Base-by-base conservation (phyloP, 2,329 filamentous ascomycete species). In the Zalaria sp. region DNA sequence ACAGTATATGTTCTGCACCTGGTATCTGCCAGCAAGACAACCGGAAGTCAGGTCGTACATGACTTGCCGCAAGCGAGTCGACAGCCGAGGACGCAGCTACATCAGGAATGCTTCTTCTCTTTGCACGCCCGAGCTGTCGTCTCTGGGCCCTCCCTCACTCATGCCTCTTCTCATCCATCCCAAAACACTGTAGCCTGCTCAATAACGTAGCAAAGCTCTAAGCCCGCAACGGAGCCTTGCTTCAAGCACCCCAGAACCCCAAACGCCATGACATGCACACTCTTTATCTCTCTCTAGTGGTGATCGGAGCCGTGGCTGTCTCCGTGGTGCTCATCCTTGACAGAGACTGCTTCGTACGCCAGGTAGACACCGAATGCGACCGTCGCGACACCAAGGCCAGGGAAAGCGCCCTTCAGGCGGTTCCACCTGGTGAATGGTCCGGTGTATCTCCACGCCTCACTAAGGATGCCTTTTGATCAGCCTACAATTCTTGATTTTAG, bases 381-480 rank as follows among this genome's bases (percentile, higher is more conserved):
- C 4, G 83, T 83, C 28, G 87, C 91, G 53, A 89, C 93, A 49
- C 91, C 91, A 54, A 98, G 73, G 47, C 91, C 91, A 32, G 91
- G 91, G 60, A 98, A 86, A 49, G 78, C 71, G 56, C 75, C 71
- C 68, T 81, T 87, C 71, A 95, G 91, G 54, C 91, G 82, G 68
- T 94, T 93, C 68, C 72, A 83, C 54, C 89, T 77, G 51, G 80
- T 81, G 71, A 95, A 96, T 42, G 77, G 80, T 49, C 89, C 91
- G 31, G 75, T 79, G 71, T 94, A 95, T 65, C 91, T 77, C 91
- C 91, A 98, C 59, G 83, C 75, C 71, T 98, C 91, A 59, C 91
- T 98, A 61, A 43, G 7, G 18, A 28, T 18, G 28, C 3, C 3
- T 26, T 35, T 51, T 11, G 49, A 37, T 47, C 11, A 42, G 39